Evolutionary conservation across 2,329 filamentous ascomycete genomes (phyloP).

Genomic region (Colletotrichum lini): DNA sequence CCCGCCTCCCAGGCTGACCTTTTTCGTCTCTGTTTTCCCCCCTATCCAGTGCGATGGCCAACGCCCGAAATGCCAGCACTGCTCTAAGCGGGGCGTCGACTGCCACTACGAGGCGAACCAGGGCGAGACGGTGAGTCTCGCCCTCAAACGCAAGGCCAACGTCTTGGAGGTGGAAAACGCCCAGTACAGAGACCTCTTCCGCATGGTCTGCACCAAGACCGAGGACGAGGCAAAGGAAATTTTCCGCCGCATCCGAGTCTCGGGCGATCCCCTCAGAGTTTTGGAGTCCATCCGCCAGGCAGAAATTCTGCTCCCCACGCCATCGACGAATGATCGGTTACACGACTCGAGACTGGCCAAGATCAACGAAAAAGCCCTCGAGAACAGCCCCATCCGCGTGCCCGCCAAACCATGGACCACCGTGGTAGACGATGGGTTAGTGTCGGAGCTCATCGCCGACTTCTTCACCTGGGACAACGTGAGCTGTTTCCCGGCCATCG

Average conservation of each 20-base stretch:
- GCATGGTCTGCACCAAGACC: slow-evolving; percentile 40
- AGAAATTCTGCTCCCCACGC: slow-evolving; percentile 43
- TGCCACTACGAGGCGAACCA: slow-evolving; percentile 41
- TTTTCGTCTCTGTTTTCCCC: background rate
- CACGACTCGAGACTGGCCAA: slow-evolving; percentile 30
- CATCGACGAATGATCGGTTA: slow-evolving; percentile 22
- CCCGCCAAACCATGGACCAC: slow-evolving; percentile 50
- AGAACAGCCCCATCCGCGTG: slow-evolving; percentile 45
- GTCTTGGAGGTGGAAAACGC: slow-evolving; percentile 41
- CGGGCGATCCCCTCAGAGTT: slow-evolving; percentile 38
- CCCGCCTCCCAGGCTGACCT: background rate
- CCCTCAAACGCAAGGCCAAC: slow-evolving; percentile 43
- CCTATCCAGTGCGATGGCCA: slow-evolving; percentile 34
- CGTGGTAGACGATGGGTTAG: slow-evolving; percentile 49
- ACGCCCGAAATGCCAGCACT: slow-evolving; percentile 40
- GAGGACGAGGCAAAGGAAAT: slow-evolving; percentile 44
- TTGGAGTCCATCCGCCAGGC: slow-evolving; percentile 43
- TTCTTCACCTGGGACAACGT: slow-evolving; percentile 51
- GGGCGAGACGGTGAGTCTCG: slow-evolving; percentile 41
- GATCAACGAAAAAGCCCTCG: slow-evolving; percentile 42
- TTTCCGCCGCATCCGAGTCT: slow-evolving; percentile 41
- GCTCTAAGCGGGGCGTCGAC: slow-evolving; percentile 31
- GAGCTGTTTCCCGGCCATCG: slow-evolving; percentile 47
- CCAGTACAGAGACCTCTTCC: slow-evolving; percentile 43
- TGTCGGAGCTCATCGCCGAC: slow-evolving; percentile 50